These are phyloP conservation scores for Talaromyces funiculosus DNA, from an alignment of 2,329 filamentous ascomycete genomes.

Conservation along the genomic window DNA sequence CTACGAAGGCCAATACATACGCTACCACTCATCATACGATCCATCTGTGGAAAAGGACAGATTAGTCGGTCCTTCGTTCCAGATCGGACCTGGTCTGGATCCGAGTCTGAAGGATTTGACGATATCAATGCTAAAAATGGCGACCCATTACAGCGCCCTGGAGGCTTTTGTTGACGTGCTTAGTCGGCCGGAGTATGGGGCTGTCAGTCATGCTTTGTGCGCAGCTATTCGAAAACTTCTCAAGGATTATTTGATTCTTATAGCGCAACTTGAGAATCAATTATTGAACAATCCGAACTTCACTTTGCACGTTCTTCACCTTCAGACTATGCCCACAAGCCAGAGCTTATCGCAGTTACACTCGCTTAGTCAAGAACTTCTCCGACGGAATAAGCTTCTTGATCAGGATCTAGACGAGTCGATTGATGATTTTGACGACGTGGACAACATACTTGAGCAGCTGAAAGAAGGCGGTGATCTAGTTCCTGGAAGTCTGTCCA, in stretches of 20 bases:
- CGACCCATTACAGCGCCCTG: constrained; percentile 84
- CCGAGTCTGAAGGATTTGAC: constrained; percentile 86
- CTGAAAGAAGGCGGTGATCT: constrained; percentile 81
- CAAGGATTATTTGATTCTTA: constrained; percentile 87
- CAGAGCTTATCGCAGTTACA: constrained; percentile 92
- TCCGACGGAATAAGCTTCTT: constrained; percentile 80
- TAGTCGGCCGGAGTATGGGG: constrained; percentile 85
- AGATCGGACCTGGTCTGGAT: constrained; percentile 75
- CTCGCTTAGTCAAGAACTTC: constrained; percentile 75
- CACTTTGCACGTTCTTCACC: constrained; percentile 85
- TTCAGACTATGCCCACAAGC: constrained; percentile 82
- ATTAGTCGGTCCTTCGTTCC: constrained; percentile 73
- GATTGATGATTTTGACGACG: constrained; percentile 71
- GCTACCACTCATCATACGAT: constrained; percentile 76
- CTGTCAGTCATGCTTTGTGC: constrained; percentile 91
- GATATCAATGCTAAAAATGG: constrained; percentile 84
- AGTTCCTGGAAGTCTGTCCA: constrained; percentile 68
- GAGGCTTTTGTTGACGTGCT: constrained; percentile 93
- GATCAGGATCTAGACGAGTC: constrained; percentile 66
- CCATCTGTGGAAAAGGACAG: constrained; percentile 80
- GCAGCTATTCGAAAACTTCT: constrained; percentile 87
- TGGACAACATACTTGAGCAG: constrained; percentile 89
- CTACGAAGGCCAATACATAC: constrained; percentile 95
- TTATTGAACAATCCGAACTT: constrained; percentile 83
- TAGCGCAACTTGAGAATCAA: constrained; percentile 90